phyloP scores from a whole-genome alignment of 2,329 filamentous ascomycete species.

The Aspergillus viridinutans region DNA sequence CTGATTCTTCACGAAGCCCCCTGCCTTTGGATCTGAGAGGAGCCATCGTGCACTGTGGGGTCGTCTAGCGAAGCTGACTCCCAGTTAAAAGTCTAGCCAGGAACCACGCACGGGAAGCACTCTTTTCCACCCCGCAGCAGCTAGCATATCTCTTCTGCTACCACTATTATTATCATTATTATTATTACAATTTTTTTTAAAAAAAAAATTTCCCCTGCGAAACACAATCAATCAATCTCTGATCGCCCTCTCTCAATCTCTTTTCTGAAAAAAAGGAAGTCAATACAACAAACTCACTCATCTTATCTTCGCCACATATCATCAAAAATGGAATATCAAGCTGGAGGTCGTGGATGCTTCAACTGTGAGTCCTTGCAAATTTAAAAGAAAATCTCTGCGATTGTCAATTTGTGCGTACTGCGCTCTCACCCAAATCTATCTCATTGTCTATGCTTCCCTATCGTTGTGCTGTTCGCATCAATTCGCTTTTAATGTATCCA shows the following conservation, averaged over 20 bases:
- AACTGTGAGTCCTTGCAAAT: conserved; percentile 48
- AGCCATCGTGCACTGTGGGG: conserved; percentile 6
- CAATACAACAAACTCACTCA: not conserved
- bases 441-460: not conserved
- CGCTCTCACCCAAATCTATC: not conserved
- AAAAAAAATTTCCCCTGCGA: not conserved
- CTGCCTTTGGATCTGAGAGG: not conserved
- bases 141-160: not conserved
- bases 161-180: not conserved
- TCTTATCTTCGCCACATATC: not conserved
- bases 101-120: not conserved
- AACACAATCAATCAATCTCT: not conserved
- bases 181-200: not conserved
- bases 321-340: conserved; percentile 47
- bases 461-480: not conserved
- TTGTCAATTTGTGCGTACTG: conserved; percentile 1
- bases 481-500: not conserved
- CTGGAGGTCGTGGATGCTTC: conserved; percentile 53
- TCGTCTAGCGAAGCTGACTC: conserved; percentile 14
- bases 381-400: conserved; percentile 1
- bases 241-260: not conserved
- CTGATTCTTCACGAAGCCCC: not conserved
- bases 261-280: not conserved
- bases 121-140: conserved; percentile 7
- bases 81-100: conserved; percentile 4